Conservation (phyloP, 495 filamentous ascomycete genomes). For the Tuber melanosporum region DNA sequence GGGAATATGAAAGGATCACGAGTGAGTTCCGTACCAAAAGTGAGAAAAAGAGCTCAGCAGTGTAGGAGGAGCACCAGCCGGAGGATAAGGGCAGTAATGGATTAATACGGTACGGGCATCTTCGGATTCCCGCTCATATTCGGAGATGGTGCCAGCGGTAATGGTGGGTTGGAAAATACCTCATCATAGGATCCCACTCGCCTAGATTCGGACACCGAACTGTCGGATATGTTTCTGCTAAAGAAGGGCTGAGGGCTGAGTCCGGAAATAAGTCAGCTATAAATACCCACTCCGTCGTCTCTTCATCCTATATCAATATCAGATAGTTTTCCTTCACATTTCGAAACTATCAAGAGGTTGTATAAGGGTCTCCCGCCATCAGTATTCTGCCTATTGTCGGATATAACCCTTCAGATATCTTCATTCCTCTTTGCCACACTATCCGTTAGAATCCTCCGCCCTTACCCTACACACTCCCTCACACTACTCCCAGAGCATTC, state of each 20-base stretch:
- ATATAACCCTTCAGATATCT: neutral
- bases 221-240: neutral
- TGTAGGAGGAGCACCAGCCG: neutral
- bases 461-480: neutral
- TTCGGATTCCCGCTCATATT: constrained; percentile 4
- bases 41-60: neutral
- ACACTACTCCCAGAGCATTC: neutral
- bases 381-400: neutral
- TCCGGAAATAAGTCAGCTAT: neutral
- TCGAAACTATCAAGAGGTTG: neutral
- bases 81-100: neutral
- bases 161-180: constrained; percentile 5
- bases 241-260: neutral
- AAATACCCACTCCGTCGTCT: neutral
- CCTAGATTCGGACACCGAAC: neutral
- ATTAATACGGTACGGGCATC: neutral
- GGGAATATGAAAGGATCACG: constrained; percentile 37
- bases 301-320: neutral
- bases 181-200: constrained; percentile 1
- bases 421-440: neutral
- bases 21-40: constrained; percentile 18
- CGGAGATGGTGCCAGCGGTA: neutral
- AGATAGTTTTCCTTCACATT: neutral
- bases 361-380: neutral
- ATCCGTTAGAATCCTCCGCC: neutral